Percentiles rank a stretch among this genome's conserved stretches.
These are phyloP conservation scores for Botrytis squamosa DNA, from an alignment of 2,329 filamentous ascomycete genomes.

Conservation along the genomic window DNA sequence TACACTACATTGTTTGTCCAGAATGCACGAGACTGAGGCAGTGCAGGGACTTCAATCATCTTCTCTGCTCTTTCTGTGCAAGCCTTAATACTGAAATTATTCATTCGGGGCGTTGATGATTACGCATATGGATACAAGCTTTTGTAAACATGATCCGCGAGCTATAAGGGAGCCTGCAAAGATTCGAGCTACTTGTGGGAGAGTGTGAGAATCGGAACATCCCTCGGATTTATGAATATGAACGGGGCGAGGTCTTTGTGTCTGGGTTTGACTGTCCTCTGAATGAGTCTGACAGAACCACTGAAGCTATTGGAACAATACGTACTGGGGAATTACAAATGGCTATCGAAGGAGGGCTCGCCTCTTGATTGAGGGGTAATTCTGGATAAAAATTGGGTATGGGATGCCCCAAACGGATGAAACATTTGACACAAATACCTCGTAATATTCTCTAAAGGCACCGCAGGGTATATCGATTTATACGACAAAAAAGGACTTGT, in stretches of 20 bases:
- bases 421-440: not conserved
- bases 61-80: not conserved
- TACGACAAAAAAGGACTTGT: not conserved
- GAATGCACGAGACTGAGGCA: not conserved
- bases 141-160: not conserved
- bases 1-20: not conserved
- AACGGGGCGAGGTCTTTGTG: too few relatives aligned
- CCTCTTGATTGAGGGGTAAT: not conserved
- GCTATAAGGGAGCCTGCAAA: too few relatives aligned
- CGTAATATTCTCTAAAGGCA: not conserved
- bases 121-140: not conserved
- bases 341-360: not conserved
- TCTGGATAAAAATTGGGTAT: not conserved
- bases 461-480: too few relatives aligned
- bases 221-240: accelerated
- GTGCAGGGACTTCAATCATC: not conserved
- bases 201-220: not conserved
- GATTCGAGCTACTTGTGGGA: not conserved
- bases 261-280: not conserved
- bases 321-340: not conserved
- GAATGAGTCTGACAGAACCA: too few relatives aligned
- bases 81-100: not conserved
- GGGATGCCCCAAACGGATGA: too few relatives aligned
- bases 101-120: not conserved
- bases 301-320: not conserved